Evolutionary conservation across 805 yeast species (phyloP), one percentile per base, ranked within the genome.

Genomic region (Metschnikowia arizonensis): DNA sequence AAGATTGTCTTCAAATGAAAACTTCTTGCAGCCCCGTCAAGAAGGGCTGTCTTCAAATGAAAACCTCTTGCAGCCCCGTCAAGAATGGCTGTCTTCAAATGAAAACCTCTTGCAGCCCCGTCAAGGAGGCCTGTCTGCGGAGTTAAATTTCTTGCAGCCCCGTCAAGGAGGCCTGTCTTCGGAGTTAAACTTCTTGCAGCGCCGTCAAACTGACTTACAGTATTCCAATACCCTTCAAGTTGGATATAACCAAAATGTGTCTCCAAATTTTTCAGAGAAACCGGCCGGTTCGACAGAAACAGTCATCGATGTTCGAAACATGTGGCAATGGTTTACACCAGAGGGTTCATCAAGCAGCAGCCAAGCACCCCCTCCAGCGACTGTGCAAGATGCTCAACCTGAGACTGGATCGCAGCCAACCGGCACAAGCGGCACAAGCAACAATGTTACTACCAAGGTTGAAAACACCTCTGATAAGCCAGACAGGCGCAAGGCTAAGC

Each of bases 401-500:
- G 23, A 32, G 34, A 18, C 6, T 18, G 12, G 3, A 3, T 6
- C 17, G 18, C 26, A 19, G 18, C 12, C 40, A 14, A 17, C 14
- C 11, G 19, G 8, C 11, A 37, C 3, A 29, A 29, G 17, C 19
- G n/a, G n/a, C n/a, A n/a, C n/a, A n/a, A n/a, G n/a, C n/a, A 37
- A 26, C 17, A 10, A 25, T 7, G 11, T 14, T 12, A 9, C 15
- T 12, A 18, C 5, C 25, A 37, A 37, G 10, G 18, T 25, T n/a
- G 28, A 37, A 3, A n/a, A 11, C 14, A 8, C 17, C 11, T 1
- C 39, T 5, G 42, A 33, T 1, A 46, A 38, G 15, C 29, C 30
- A 17, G 51, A 42, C 19, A 46, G 47, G n/a, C 45, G 52, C 14
- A 43, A 43, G 28, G 42, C 49, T 5, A 50, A 50, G 31, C 47